Conservation (phyloP, 2,329 filamentous ascomycete genomes). For the Fusarium odoratissimum region DNA sequence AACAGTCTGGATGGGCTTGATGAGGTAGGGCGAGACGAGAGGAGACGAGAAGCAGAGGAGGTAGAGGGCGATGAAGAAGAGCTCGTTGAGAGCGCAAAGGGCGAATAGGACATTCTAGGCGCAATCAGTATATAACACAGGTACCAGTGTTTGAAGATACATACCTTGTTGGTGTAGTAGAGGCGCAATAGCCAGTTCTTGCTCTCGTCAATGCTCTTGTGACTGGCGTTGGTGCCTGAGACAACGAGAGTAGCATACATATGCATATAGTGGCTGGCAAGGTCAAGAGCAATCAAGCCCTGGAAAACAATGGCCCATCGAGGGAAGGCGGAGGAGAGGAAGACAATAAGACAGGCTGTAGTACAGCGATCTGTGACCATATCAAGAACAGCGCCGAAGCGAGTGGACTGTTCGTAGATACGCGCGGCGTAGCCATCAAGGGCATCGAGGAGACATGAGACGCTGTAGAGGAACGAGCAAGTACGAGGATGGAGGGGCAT, state of each 20-base stretch:
- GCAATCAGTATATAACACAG: conserved; percentile 12
- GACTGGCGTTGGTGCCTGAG: conserved; percentile 81
- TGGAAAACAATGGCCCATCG: conserved; percentile 96
- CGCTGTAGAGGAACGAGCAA: conserved; percentile 88
- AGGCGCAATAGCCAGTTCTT: conserved; percentile 90
- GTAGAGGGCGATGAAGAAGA: conserved; percentile 98
- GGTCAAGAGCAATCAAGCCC: conserved; percentile 88
- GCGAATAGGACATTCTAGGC: conserved; percentile 86
- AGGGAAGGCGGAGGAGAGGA: conserved; percentile 93
- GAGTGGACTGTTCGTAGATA: conserved; percentile 87
- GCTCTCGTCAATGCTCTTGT: conserved; percentile 93
- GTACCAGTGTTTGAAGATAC: not conserved
- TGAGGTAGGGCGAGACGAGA: conserved; percentile 85
- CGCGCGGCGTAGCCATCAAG: conserved; percentile 91
- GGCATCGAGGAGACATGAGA: conserved; percentile 95
- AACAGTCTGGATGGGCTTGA: conserved; percentile 68
- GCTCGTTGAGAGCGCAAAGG: conserved; percentile 90
- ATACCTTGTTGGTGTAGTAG: conserved; percentile 97
- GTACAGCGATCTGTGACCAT: conserved; percentile 99
- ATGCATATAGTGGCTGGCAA: conserved; percentile 98
- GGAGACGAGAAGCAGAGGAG: conserved; percentile 97
- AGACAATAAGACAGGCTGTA: conserved; percentile 93
- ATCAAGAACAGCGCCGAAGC: conserved; percentile 95
- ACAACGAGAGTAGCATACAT: conserved; percentile 97
- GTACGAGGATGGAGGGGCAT: conserved; percentile 99